Evolutionary conservation across 768 basidiomycete genomes (phyloP).

Genomic region (Amanita muscaria): DNA sequence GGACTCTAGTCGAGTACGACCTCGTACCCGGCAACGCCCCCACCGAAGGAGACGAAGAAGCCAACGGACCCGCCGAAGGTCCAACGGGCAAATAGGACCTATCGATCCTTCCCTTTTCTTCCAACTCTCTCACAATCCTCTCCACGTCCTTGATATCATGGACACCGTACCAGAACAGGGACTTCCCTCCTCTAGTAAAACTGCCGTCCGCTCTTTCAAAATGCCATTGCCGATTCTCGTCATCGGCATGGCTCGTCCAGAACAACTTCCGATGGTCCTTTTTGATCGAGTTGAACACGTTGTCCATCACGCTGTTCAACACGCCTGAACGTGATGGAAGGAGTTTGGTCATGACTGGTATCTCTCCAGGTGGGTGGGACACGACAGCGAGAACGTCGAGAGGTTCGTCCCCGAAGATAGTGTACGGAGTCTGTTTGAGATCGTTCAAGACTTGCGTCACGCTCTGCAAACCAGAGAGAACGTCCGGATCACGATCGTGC

Average conservation of each 20-base stretch:
- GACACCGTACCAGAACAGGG: conserved; percentile 96
- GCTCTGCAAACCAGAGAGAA: conserved; percentile 72
- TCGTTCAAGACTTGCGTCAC: conserved; percentile 82
- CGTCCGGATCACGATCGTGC: conserved; percentile 91
- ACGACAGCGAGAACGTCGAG: conserved; percentile 94
- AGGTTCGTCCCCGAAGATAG: conserved; percentile 97
- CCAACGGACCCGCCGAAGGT: conserved; percentile 66
- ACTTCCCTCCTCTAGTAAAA: conserved; percentile 90
- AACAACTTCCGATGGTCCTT: conserved; percentile 91
- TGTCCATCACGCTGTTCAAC: conserved; percentile 92
- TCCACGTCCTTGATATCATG: conserved; percentile 90
- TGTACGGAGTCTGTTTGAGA: conserved; percentile 77
- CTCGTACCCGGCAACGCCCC: conserved; percentile 36
- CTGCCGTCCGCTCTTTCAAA: conserved; percentile 97
- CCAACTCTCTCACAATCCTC: conserved; percentile 64
- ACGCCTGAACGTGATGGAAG: conserved; percentile 81
- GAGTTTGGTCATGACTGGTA: conserved; percentile 89
- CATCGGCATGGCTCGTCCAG: conserved; percentile 96
- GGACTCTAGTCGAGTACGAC: conserved; percentile 49
- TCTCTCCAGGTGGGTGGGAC: conserved; percentile 81
- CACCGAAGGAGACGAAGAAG: conserved; percentile 42
- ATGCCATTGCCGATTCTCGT: conserved; percentile 97
- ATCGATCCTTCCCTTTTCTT: conserved; percentile 75
- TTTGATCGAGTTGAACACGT: conserved; percentile 93
- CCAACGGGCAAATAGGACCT: conserved; percentile 87